Base-by-base conservation (phyloP, 1,284 basidiomycete species). In the Trichosporon sp. region DNA sequence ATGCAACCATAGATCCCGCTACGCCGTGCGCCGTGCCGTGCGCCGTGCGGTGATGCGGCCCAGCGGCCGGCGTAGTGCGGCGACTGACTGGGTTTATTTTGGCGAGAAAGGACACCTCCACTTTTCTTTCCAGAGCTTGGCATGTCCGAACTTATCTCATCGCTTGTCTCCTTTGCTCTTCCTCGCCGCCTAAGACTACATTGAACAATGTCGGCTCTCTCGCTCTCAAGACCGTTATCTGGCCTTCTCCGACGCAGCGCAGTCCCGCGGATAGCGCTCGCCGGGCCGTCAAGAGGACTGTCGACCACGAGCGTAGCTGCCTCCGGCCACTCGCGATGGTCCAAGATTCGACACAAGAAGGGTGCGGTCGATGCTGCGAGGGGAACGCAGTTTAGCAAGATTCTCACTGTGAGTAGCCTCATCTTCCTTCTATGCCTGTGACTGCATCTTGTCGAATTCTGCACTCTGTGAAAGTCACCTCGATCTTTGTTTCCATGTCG, bases 271-370 rank as follows among this genome's bases (percentile, higher is more conserved):
- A 16, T 44, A 23, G n/a, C 25, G 5, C 23, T 2, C 11, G 25
- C 13, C 25, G 46, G 46, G 4, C 27, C 46, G 11, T 52, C 46
- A 3, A 61, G 64, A 19, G 7, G 36, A 0, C 7, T 68, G 4
- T 62, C 68, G 3, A 65, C 71, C 3, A 63, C 70, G 1, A 2
- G 65, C 5, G 4, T 59, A 0, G 9, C 21, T 1, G 16, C 25
- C 1, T 77, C 75, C 5, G 77, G 77, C 1, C 73, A 74, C 63
- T 75, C 73, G 60, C 65, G 75, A 60, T 93, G 91, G 91, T 90
- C 90, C 2, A 93, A 93, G 83, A 92, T 93, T 76, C 88, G 90
- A 75, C 86, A 90, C 66, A 85, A 84, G 72, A 93, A 93, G 73
- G 90, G 89, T 11, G 82, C 83, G 2, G 87, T 85, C 60, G 91